Percentiles rank a stretch among this genome's conserved stretches.
Conservation (phyloP, 805 yeast species). For the Lipomyces orientalis region DNA sequence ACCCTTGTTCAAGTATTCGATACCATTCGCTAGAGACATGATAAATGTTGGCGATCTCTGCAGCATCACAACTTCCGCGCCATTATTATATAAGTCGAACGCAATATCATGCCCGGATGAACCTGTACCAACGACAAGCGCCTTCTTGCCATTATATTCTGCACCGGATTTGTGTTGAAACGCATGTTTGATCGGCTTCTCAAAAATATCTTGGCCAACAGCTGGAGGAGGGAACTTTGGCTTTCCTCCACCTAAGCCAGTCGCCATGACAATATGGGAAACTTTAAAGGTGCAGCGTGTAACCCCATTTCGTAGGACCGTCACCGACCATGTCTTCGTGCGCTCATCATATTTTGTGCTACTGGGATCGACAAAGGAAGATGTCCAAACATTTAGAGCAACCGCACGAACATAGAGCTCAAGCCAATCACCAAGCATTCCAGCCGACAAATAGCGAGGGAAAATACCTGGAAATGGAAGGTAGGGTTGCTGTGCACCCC, state of each 20-base stretch:
- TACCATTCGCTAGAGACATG: conserved; percentile 4
- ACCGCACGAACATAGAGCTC: background rate
- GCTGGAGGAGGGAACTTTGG: background rate
- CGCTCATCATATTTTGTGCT: conserved; percentile 10
- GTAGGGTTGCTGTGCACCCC: background rate
- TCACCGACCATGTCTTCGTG: conserved; percentile 15
- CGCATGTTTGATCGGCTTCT: background rate
- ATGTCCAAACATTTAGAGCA: background rate
- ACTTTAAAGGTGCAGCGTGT: background rate
- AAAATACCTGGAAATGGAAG: background rate
- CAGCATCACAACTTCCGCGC: conserved; percentile 8
- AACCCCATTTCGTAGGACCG: background rate
- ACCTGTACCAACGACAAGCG: conserved; percentile 11
- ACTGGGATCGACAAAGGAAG: background rate
- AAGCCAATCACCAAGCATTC: background rate
- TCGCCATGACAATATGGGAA: conserved; percentile 3
- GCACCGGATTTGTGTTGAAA: background rate
- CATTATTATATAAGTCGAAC: conserved; percentile 1
- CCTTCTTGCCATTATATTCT: conserved; percentile 6
- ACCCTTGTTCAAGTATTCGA: background rate
- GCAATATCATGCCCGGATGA: conserved; percentile 17
- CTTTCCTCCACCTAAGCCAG: background rate
- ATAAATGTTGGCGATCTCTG: conserved; percentile 14
- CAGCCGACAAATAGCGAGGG: background rate
- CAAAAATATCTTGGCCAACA: background rate